phyloP scores from a whole-genome alignment of 192 early-diverging fungal genomes.

The Coemansia sp. region DNA sequence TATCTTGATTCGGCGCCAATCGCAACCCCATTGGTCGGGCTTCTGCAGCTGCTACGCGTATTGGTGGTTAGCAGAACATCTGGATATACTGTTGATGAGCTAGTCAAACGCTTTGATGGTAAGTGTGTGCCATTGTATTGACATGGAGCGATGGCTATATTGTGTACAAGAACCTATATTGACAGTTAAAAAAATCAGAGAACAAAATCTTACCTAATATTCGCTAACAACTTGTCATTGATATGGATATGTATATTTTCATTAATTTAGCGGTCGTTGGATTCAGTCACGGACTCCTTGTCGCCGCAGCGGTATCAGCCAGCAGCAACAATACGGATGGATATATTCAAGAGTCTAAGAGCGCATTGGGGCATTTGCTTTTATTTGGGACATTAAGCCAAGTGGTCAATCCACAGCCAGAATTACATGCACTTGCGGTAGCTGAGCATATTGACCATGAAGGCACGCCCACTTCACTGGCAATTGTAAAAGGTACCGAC shows the following conservation, averaged over 20 bases:
- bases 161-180: background rate
- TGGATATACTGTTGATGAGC: constrained; percentile 54
- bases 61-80: constrained; percentile 67
- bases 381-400: constrained; percentile 81
- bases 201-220: background rate
- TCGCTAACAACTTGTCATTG: background rate
- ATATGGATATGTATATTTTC: background rate
- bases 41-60: constrained; percentile 85
- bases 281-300: constrained; percentile 85
- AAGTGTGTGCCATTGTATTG: background rate
- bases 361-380: constrained; percentile 77
- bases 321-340: constrained; percentile 63
- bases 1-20: constrained; percentile 74
- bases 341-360: constrained; percentile 74
- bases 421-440: constrained; percentile 74
- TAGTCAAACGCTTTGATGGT: constrained; percentile 45
- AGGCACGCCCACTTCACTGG: constrained; percentile 80
- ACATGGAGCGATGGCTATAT: background rate
- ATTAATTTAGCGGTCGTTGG: constrained; percentile 72
- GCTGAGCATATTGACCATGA: constrained; percentile 78
- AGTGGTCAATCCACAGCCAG: constrained; percentile 67
- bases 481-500: constrained; percentile 71
- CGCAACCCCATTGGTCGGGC: constrained; percentile 76
- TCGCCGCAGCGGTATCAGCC: constrained; percentile 80
- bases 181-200: too few species aligned